phyloP scores from a whole-genome alignment of 441 rosid species.

The Viola pubescens region DNA sequence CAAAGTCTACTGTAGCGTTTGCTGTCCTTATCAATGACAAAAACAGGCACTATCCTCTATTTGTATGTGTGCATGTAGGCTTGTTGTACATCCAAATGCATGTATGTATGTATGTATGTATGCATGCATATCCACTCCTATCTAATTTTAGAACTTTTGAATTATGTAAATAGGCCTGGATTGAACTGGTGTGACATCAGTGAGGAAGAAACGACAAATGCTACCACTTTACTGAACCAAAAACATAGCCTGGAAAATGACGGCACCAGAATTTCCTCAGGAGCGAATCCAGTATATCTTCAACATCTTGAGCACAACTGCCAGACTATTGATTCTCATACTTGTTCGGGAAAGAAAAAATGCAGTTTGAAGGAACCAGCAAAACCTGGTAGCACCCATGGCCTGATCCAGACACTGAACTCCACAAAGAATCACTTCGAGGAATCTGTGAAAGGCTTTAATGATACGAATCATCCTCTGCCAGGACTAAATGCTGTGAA shows the following conservation, averaged over 20 bases:
- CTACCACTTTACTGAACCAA: conserved; percentile 30
- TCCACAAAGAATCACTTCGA: conserved; percentile 24
- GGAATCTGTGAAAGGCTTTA: conserved; percentile 33
- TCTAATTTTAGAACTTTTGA: conserved; percentile 23
- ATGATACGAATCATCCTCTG: conserved; percentile 29
- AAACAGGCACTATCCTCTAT: no score
- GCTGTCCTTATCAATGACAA: no score
- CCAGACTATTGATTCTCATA: conserved; percentile 22
- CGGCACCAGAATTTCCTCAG: conserved; percentile 22
- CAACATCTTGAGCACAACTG: conserved; percentile 26
- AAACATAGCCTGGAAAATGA: conserved; percentile 21
- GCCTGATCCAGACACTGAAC: conserved; percentile 26
- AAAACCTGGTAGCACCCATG: conserved; percentile 22
- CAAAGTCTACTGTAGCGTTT: no score
- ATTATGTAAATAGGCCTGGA: conserved; percentile 48
- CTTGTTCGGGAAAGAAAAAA: conserved; percentile 34
- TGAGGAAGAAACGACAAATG: conserved; percentile 57
- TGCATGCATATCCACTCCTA: neutral
- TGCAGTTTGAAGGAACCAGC: conserved; percentile 25
- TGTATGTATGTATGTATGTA: no score
- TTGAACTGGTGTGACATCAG: conserved; percentile 64
- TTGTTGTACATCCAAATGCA: no score
- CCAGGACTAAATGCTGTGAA: conserved; percentile 23
- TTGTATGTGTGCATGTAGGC: no score
- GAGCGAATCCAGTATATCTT: conserved; percentile 17